These are phyloP conservation scores for Candida pseudofarinosa DNA, from an alignment of 805 yeast genomes.

Conservation along the genomic window DNA sequence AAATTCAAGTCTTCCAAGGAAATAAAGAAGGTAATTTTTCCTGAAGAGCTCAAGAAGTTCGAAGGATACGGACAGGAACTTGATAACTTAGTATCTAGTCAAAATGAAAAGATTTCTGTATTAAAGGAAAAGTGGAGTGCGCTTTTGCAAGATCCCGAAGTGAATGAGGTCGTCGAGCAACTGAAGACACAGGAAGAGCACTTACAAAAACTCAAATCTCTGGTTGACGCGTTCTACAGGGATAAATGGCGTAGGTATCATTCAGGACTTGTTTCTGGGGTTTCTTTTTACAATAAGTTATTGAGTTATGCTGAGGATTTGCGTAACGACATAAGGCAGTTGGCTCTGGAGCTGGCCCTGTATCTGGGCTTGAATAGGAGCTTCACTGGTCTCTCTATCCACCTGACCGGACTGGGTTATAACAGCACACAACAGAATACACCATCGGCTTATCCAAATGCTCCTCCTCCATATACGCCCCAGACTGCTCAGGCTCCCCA, in stretches of 20 bases:
- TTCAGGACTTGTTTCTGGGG: constrained; percentile 59
- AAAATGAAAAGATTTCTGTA: constrained; percentile 43
- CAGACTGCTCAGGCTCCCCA: neutral
- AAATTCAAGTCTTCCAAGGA: constrained; percentile 56
- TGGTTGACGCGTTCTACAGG: constrained; percentile 46
- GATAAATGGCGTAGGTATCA: constrained; percentile 53
- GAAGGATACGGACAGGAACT: constrained; percentile 62
- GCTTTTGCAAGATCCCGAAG: constrained; percentile 22
- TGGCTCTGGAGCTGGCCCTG: neutral
- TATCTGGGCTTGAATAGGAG: neutral
- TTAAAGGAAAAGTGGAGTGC: constrained; percentile 28
- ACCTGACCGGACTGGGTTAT: neutral
- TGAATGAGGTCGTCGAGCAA: constrained; percentile 40
- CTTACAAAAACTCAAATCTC: constrained; percentile 25
- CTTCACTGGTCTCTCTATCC: neutral
- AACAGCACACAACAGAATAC: neutral
- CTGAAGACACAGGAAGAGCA: constrained; percentile 35
- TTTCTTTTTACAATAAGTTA: constrained; percentile 56
- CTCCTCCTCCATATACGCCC: too few relatives aligned
- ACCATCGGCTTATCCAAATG: neutral
- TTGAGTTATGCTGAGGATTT: constrained; percentile 22
- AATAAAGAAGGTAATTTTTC: constrained; percentile 51
- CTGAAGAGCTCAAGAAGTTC: constrained; percentile 73
- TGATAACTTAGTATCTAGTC: constrained; percentile 64
- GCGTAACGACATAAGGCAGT: constrained; percentile 4